Conservation (phyloP, 257 asterid genomes). For the Echites panduratus region DNA sequence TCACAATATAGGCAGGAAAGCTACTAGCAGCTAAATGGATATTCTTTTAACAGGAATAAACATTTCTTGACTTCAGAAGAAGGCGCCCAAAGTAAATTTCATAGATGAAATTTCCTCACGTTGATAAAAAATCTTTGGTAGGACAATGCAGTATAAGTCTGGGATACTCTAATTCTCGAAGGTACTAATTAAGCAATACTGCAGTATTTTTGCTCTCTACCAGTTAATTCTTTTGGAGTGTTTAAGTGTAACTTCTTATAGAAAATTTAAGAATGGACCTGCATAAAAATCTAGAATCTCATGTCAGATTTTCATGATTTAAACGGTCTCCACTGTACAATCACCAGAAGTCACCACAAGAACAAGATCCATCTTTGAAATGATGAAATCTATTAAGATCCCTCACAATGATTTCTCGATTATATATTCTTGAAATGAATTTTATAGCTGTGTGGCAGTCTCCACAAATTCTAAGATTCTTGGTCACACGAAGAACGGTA, state of each 20-base stretch:
- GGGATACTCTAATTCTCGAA: neutral
- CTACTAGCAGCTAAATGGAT: neutral
- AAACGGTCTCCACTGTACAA: neutral
- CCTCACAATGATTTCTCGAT: conserved; percentile 66
- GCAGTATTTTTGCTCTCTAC: neutral
- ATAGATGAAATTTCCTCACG: neutral
- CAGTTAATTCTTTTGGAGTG: neutral
- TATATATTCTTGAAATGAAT: conserved; percentile 49
- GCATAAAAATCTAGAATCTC: neutral
- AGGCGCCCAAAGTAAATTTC: neutral
- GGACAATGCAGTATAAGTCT: neutral
- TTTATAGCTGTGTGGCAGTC: conserved; percentile 73
- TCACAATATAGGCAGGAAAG: neutral
- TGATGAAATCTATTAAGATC: conserved; percentile 78
- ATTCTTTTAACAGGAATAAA: neutral
- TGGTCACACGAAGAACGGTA: conserved; percentile 51
- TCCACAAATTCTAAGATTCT: conserved; percentile 76
- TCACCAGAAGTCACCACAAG: conserved; percentile 92
- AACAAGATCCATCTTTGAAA: conserved; percentile 54
- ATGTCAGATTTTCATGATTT: neutral
- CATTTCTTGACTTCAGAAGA: neutral
- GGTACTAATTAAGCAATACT: neutral
- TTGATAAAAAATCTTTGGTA: neutral
- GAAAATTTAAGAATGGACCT: neutral
- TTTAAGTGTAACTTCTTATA: neutral